These are phyloP conservation scores for Leishmania lainsoni DNA, from an alignment of 208 protist genomes.

Conservation along the genomic window DNA sequence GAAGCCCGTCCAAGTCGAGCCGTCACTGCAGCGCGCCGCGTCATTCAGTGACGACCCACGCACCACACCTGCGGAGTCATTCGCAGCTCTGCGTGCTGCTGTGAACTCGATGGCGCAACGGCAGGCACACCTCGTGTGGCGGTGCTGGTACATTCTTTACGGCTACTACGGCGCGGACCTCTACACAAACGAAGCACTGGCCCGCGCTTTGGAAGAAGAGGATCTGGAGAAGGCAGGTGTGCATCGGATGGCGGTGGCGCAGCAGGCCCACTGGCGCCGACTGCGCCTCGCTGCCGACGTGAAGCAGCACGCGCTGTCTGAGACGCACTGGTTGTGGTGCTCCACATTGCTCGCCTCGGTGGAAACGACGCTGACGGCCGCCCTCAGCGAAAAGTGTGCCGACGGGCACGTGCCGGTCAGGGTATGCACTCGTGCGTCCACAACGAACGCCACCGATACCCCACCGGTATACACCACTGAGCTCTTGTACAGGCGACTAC, in stretches of 20 bases:
- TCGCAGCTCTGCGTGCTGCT: conserved; percentile 8
- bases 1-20: conserved; percentile 8
- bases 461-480: neutral
- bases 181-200: conserved; percentile 21
- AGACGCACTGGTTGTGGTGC: conserved; percentile 33
- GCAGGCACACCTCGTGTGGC: conserved; percentile 28
- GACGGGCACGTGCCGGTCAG: neutral
- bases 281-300: neutral
- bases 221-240: conserved; percentile 18
- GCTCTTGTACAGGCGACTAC: conserved; percentile 11
- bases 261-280: conserved; percentile 20
- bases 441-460: neutral
- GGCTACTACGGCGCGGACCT: conserved; percentile 27
- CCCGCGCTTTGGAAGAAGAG: conserved; percentile 12
- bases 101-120: conserved; percentile 2
- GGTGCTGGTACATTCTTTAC: conserved; percentile 24
- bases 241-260: conserved; percentile 12
- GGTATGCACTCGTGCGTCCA: neutral
- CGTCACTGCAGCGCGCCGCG: neutral
- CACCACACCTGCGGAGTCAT: neutral
- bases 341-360: conserved; percentile 8
- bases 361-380: conserved; percentile 5
- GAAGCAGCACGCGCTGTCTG: conserved; percentile 27
- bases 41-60: neutral
- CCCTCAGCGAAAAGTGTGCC: neutral